These are phyloP conservation scores for Grosmannia penicillata DNA, from an alignment of 2,329 filamentous ascomycete genomes.

Conservation along the genomic window DNA sequence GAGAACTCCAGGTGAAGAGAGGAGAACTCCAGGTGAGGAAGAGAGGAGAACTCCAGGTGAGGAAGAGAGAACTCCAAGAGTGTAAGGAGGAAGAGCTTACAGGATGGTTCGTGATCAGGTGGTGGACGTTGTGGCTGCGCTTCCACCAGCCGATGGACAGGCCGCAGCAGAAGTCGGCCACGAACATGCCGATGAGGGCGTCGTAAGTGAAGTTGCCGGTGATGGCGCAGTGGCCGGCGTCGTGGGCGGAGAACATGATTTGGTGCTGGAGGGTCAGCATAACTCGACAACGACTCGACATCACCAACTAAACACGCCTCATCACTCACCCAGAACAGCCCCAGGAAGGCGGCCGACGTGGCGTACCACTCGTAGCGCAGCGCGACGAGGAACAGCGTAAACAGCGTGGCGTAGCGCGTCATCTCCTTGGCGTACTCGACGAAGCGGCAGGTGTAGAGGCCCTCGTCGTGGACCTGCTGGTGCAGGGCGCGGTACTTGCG, in stretches of 20 bases:
- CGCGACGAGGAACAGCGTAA: conserved; percentile 28
- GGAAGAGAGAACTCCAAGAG: no score
- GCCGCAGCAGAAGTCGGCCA: conserved; percentile 51
- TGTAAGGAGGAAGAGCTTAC: conserved; percentile 16
- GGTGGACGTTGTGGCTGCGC: conserved; percentile 53
- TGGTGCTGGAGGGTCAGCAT: conserved; percentile 47
- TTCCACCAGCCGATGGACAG: conserved; percentile 58
- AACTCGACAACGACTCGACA: no score
- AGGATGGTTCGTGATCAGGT: conserved; percentile 49
- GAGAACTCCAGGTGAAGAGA: no score
- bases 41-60: no score
- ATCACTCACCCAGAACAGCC: conserved; percentile 44
- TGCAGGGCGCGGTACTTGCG: conserved; percentile 41
- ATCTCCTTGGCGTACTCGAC: conserved; percentile 42
- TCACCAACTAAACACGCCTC: no score
- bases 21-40: no score
- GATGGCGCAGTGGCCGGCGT: conserved; percentile 49
- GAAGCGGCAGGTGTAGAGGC: conserved; percentile 45
- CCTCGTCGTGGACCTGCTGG: conserved; percentile 35
- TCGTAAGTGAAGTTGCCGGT: conserved; percentile 43
- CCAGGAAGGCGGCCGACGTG: conserved; percentile 42
- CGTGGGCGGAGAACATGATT: conserved; percentile 54
- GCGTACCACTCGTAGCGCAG: conserved; percentile 39
- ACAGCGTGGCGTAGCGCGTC: conserved; percentile 36
- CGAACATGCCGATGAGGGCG: conserved; percentile 45